Evolutionary conservation across 2,329 filamentous ascomycete genomes (phyloP), one percentile per base, ranked within the genome.

Genomic region (Pseudogymnoascus sp.): DNA sequence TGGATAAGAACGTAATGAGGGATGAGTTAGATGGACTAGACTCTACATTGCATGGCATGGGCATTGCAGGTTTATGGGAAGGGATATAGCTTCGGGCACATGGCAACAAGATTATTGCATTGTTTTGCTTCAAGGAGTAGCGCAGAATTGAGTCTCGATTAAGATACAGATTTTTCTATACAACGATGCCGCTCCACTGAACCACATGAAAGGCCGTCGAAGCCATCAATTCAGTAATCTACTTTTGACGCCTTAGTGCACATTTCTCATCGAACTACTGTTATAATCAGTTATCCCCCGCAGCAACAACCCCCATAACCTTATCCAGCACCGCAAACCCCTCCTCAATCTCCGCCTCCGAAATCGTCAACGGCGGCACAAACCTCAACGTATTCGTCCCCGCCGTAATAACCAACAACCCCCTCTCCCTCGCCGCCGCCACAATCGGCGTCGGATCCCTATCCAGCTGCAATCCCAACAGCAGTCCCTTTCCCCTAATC

Each of bases 301-400:
- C 50, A 33, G 50, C 40, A 14, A 66, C 68, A 37, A 69, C 64
- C 11, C 60, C 65, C 53, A 88, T 85, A 4, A 84, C 83, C 69
- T 90, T 82, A 68, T 87, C 88, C 65, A 97, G 73, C 62, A 96
- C 92, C 44, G 78, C 77, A 74, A 97, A 77, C 0, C 91, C 92
- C 67, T 88, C 80, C 68, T 86, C 80, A 67, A 97, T 94, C 81
- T 97, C 90, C 25, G 83, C 84, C 69, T 91, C 86, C 0, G 84
- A 88, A 64, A 99, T 89, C 5, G 87, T 86, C 71, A 99, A 77
- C 65, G 91, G 89, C 33, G 94, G 94, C 63, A 97, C 92, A 70
- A 99, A 96, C 59, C 94, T 82, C 69, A 99, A 77, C 7, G 92
- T 97, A 73, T 97, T 96, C 31, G 87, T 92, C 1, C 94, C 94